These are phyloP conservation scores for Ophiostoma australiae DNA, from an alignment of 2,329 filamentous ascomycete species.

Conservation along the genomic window DNA sequence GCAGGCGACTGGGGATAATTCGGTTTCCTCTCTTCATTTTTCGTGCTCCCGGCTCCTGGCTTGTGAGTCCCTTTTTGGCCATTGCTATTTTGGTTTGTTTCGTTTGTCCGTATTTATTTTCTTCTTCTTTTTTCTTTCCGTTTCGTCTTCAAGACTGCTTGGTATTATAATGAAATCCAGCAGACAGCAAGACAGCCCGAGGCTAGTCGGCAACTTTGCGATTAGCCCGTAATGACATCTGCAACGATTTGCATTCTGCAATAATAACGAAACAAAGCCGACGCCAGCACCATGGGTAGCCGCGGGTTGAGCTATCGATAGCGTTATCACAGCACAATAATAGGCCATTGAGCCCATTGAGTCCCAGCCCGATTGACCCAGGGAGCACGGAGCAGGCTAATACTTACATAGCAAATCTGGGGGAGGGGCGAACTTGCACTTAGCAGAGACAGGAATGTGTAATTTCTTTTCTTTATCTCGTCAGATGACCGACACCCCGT, in stretches of 20 bases:
- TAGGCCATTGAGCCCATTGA: not conserved
- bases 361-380: not conserved
- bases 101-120: not conserved
- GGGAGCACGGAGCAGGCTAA: not conserved
- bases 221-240: not conserved
- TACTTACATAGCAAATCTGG: not conserved
- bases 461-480: slow-evolving; percentile 13
- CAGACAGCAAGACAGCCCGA: not conserved
- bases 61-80: not conserved
- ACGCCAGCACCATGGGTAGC: not conserved
- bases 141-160: not conserved
- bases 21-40: not conserved
- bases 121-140: too few species aligned
- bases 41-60: not conserved
- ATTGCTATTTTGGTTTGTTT: not conserved
- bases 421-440: slow-evolving; percentile 8
- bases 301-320: not conserved
- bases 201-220: not conserved
- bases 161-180: not conserved
- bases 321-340: not conserved
- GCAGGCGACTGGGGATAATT: slow-evolving; percentile 3
- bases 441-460: slow-evolving; percentile 10
- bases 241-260: not conserved
- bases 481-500: not conserved
- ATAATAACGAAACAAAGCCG: not conserved